Conservation (phyloP, 306 rosid genomes). For the Oemleria cerasiformis region DNA sequence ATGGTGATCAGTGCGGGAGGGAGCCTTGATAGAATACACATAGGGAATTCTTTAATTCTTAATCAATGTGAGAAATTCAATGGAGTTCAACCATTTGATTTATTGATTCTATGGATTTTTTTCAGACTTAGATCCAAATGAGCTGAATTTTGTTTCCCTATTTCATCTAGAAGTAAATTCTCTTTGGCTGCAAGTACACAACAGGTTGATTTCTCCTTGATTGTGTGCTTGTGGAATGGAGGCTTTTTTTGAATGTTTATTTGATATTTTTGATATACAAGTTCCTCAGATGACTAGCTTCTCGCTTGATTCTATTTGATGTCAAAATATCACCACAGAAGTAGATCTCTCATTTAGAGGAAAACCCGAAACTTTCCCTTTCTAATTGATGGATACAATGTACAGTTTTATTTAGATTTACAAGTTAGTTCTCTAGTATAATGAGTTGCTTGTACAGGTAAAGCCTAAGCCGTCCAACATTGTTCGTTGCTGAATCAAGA, state of each 20-base stretch:
- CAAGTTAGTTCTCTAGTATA: neutral
- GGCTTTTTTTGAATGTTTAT: neutral
- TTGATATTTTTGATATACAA: neutral
- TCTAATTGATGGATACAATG: neutral
- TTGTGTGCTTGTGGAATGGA: neutral
- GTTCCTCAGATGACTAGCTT: neutral
- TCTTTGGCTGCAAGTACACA: neutral
- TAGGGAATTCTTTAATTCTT: neutral
- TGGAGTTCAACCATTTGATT: neutral
- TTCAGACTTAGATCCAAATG: neutral
- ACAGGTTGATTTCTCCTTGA: neutral
- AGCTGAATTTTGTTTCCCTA: neutral
- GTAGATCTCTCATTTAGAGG: neutral
- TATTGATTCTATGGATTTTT: neutral
- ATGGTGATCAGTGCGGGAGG: neutral
- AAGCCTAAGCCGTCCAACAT: neutral
- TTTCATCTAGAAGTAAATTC: neutral
- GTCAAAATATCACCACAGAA: neutral
- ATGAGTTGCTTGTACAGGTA: neutral
- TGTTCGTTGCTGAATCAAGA: neutral
- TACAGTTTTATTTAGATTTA: neutral
- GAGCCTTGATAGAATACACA: neutral
- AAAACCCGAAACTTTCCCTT: neutral
- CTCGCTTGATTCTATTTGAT: neutral
- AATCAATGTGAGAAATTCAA: neutral